Evolutionary conservation across 495 filamentous ascomycete genomes (phyloP).

Genomic region (Oidiodendron maius): DNA sequence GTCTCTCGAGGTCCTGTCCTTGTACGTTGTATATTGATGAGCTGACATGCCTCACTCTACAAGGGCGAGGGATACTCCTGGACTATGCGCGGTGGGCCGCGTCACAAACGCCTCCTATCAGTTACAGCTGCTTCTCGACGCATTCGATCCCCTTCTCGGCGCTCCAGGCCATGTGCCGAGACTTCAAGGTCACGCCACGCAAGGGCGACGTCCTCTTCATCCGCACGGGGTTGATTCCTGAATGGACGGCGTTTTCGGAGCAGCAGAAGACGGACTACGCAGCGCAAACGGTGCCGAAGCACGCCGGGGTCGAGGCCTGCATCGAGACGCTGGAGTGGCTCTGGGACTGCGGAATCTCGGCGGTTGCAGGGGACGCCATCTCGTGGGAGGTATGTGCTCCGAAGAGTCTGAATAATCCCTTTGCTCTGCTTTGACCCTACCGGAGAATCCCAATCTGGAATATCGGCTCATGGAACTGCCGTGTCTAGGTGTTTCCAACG

Average conservation of each 20-base stretch:
- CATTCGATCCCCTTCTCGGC: constrained; percentile 49
- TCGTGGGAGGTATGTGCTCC: constrained; percentile 33
- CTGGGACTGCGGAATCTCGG: constrained; percentile 53
- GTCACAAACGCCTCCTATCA: constrained; percentile 38
- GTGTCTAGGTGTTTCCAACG: constrained; percentile 3
- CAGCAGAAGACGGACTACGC: constrained; percentile 31
- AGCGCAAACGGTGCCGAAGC: constrained; percentile 37
- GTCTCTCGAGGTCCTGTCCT: no score
- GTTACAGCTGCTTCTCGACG: constrained; percentile 44
- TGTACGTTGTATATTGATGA: no score
- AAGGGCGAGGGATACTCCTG: constrained; percentile 37
- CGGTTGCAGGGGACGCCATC: constrained; percentile 44
- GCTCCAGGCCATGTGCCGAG: constrained; percentile 44
- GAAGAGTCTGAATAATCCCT: no score
- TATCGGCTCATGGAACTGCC: neutral
- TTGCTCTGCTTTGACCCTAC: no score
- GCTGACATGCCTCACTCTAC: neutral
- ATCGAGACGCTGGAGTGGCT: constrained; percentile 52
- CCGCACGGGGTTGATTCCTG: constrained; percentile 53
- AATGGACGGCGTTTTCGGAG: constrained; percentile 36
- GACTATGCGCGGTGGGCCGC: constrained; percentile 34
- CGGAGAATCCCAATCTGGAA: no score
- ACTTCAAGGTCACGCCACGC: constrained; percentile 52
- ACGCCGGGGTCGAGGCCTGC: constrained; percentile 52
- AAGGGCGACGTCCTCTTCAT: constrained; percentile 56